phyloP scores from a whole-genome alignment of 768 basidiomycete species.

The Mycena epipterygia region DNA sequence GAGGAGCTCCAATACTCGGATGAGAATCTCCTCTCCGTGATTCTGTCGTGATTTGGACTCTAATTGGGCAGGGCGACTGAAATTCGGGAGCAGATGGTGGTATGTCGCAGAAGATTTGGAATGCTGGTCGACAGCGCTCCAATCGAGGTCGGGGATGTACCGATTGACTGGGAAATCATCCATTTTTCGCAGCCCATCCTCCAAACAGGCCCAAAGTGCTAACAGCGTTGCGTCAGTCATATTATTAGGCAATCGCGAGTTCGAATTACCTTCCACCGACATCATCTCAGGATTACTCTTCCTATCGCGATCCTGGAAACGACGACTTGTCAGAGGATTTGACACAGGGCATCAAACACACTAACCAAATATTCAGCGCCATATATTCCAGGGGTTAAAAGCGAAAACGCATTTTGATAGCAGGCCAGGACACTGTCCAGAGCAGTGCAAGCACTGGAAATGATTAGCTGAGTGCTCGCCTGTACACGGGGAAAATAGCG shows the following conservation, averaged over 20 bases:
- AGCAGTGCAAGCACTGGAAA: constrained; percentile 13
- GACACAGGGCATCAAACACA: background rate
- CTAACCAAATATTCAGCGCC: constrained; percentile 16
- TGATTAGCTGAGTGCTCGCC: background rate
- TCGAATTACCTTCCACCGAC: background rate
- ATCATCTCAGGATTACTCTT: background rate
- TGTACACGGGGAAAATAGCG: background rate
- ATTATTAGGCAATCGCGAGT: background rate
- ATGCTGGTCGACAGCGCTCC: background rate
- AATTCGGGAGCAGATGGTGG: background rate
- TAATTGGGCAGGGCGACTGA: background rate
- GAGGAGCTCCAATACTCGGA: constrained; percentile 1
- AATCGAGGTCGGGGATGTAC: constrained; percentile 23
- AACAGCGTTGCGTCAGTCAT: background rate
- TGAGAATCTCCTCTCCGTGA: background rate
- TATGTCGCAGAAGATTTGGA: background rate
- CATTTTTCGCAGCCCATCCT: constrained; percentile 14
- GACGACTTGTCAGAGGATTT: background rate
- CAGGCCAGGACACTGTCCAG: constrained; percentile 3
- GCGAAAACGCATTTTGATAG: constrained; percentile 23
- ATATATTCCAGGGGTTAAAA: constrained; percentile 8
- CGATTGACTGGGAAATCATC: constrained; percentile 11
- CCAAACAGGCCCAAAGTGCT: constrained; percentile 6
- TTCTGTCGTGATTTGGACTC: background rate
- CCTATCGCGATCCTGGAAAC: constrained; percentile 2